Evolutionary conservation across 345 rosid species (phyloP).

Genomic region (Sonneratia alba): DNA sequence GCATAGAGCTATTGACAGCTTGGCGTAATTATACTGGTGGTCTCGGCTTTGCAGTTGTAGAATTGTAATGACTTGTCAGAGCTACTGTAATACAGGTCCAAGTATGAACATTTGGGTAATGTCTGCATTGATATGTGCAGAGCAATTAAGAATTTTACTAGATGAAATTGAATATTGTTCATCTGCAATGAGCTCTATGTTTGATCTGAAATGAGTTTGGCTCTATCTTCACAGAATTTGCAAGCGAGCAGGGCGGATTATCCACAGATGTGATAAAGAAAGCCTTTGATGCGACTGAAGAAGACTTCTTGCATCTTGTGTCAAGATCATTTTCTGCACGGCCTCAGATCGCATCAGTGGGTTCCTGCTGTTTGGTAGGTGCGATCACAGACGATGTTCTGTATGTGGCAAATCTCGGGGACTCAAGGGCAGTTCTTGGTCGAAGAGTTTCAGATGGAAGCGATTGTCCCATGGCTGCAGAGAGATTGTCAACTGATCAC

Average conservation of each 20-base stretch:
- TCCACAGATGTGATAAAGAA: slow-evolving; percentile 71
- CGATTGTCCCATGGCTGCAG: slow-evolving; percentile 45
- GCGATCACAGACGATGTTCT: slow-evolving; percentile 61
- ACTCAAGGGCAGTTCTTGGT: slow-evolving; percentile 94
- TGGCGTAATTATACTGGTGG: neutral
- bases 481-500: slow-evolving; percentile 90
- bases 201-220: neutral
- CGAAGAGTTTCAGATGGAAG: slow-evolving; percentile 30
- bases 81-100: too few species aligned
- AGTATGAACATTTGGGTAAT: slow-evolving; percentile 1
- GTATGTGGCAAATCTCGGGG: slow-evolving; percentile 92
- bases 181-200: neutral
- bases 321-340: slow-evolving; percentile 42
- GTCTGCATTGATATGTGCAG: neutral
- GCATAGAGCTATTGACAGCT: neutral
- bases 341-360: slow-evolving; percentile 92
- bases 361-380: slow-evolving; percentile 93
- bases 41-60: neutral
- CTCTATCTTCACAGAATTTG: slow-evolving; percentile 40
- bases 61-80: too few species aligned
- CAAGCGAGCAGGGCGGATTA: slow-evolving; percentile 71
- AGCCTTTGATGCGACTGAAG: slow-evolving; percentile 87
- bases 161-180: too few species aligned
- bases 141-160: neutral
- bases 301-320: slow-evolving; percentile 77